phyloP scores from a whole-genome alignment of 2,329 filamentous ascomycete species.

The Talaromyces piceae region DNA sequence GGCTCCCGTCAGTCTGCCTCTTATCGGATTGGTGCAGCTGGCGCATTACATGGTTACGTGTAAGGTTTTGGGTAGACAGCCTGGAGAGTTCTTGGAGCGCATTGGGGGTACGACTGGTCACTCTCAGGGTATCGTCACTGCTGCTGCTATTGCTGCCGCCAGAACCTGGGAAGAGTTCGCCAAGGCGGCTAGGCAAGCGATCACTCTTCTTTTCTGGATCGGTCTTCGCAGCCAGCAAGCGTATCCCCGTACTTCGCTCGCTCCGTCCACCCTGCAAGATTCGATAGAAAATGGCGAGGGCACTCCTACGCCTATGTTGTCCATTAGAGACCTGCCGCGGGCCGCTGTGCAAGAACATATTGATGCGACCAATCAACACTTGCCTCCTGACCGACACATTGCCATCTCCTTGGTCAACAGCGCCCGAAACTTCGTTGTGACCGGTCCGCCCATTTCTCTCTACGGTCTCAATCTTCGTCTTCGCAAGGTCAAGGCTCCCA shows the following conservation, averaged over 20 bases:
- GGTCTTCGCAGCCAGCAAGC: constrained; percentile 94
- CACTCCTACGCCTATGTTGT: constrained; percentile 93
- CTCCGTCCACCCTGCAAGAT: constrained; percentile 83
- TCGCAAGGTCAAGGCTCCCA: constrained; percentile 93
- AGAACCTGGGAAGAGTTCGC: constrained; percentile 91
- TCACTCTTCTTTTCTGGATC: constrained; percentile 98
- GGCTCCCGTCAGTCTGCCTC: constrained; percentile 86
- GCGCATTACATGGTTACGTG: constrained; percentile 94
- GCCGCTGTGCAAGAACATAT: constrained; percentile 93
- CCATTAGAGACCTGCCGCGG: constrained; percentile 84
- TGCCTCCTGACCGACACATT: constrained; percentile 87
- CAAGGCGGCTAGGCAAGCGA: constrained; percentile 66
- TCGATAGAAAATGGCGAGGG: constrained; percentile 92
- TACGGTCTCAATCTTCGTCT: constrained; percentile 94
- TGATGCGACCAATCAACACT: constrained; percentile 91
- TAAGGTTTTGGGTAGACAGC: constrained; percentile 80
- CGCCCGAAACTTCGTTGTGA: constrained; percentile 92
- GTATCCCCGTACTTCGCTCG: constrained; percentile 89
- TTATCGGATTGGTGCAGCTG: constrained; percentile 93
- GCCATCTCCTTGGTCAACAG: constrained; percentile 94
- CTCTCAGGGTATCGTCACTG: constrained; percentile 92
- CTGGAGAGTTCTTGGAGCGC: constrained; percentile 76
- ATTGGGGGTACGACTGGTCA: constrained; percentile 88
- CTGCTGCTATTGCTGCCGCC: constrained; percentile 81
- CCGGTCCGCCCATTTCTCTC: constrained; percentile 87